Evolutionary conservation across 257 asterid species (phyloP).

Genomic region (Scutellaria baicalensis): DNA sequence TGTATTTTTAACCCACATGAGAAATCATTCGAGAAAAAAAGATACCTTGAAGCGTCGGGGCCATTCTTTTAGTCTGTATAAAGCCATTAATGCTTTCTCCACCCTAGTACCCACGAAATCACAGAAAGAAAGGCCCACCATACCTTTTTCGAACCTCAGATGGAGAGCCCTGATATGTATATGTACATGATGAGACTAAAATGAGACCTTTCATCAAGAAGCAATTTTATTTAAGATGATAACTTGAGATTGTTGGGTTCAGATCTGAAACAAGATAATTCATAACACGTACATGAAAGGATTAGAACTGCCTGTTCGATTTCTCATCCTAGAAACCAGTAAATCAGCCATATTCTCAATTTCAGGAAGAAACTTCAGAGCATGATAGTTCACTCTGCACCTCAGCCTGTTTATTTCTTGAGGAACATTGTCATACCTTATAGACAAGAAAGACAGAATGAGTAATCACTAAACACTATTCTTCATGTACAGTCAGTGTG

Average conservation of each 20-base stretch:
- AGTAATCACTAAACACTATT: not conserved
- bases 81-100: conserved; percentile 92
- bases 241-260: conserved; percentile 5
- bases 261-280: not conserved
- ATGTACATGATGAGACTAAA: not conserved
- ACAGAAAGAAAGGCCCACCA: conserved; percentile 99
- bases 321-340: conserved; percentile 95
- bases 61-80: conserved; percentile 94
- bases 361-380: conserved; percentile 91
- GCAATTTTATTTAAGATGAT: not conserved
- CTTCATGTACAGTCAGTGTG: not conserved
- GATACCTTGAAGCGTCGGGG: conserved; percentile 95
- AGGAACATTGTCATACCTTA: conserved; percentile 96
- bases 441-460: conserved; percentile 1
- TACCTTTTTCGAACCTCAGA: conserved; percentile 96
- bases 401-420: conserved; percentile 92
- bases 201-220: not conserved
- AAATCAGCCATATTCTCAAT: conserved; percentile 93
- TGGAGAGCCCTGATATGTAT: conserved; percentile 88
- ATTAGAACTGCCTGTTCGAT: conserved; percentile 77
- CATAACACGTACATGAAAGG: conserved; percentile 77
- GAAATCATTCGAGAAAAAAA: not conserved
- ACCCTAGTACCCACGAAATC: conserved; percentile 91
- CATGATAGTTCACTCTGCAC: conserved; percentile 98
- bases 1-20: not conserved